phyloP scores from a whole-genome alignment of 331 rosid genomes.

The Rosa hybrid region DNA sequence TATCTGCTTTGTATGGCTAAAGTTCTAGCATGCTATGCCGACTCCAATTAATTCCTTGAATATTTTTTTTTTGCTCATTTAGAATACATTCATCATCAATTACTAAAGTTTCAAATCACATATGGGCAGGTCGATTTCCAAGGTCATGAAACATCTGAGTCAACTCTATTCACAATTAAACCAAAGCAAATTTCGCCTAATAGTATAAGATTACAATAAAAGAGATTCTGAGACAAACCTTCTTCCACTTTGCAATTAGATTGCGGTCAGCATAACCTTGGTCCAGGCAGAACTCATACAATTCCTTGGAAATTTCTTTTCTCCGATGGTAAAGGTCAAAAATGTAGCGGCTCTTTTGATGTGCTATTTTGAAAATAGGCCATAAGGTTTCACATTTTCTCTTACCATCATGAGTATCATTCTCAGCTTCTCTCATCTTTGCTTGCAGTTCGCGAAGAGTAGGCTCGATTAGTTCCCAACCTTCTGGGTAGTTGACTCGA shows the following conservation, averaged over 20 bases:
- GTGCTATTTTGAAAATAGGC: constrained; percentile 90
- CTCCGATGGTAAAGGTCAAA: constrained; percentile 84
- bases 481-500: constrained; percentile 85
- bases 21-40: neutral
- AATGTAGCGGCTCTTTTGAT: constrained; percentile 91
- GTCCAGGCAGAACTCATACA: constrained; percentile 75
- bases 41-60: neutral
- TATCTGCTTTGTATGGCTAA: neutral
- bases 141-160: no score
- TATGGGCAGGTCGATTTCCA: neutral
- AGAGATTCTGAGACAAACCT: constrained; percentile 44
- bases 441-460: constrained; percentile 87
- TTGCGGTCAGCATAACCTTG: constrained; percentile 92
- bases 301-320: constrained; percentile 80
- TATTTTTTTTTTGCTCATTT: neutral
- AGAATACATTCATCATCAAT: neutral
- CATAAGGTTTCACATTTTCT: constrained; percentile 88
- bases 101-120: neutral
- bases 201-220: neutral
- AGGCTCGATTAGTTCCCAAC: constrained; percentile 94
- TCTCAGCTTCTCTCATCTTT: constrained; percentile 97
- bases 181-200: neutral
- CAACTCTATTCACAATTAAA: neutral
- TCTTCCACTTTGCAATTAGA: constrained; percentile 87
- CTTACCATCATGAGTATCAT: constrained; percentile 81